phyloP scores from a whole-genome alignment of 2,329 filamentous ascomycete species.

The Cladosporium sp. region DNA sequence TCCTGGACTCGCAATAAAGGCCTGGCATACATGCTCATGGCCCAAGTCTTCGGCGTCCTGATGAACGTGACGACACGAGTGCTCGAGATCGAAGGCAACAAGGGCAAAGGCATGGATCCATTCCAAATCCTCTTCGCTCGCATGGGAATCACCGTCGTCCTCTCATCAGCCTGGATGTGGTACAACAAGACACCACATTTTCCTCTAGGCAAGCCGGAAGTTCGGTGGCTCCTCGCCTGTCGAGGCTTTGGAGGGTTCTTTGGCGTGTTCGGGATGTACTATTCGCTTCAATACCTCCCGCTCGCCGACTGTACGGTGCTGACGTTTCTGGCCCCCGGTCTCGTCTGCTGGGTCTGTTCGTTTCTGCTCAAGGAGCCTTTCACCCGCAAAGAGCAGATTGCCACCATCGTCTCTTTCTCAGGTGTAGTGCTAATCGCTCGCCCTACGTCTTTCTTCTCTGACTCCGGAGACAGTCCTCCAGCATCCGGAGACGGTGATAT shows the following conservation, averaged over 20 bases:
- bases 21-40: constrained; percentile 65
- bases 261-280: constrained; percentile 74
- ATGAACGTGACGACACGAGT: constrained; percentile 83
- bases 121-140: constrained; percentile 80
- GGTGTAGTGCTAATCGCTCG: constrained; percentile 82
- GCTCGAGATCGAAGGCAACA: constrained; percentile 63
- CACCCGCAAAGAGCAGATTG: constrained; percentile 71
- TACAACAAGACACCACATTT: constrained; percentile 62
- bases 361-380: constrained; percentile 73
- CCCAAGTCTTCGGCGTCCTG: constrained; percentile 75
- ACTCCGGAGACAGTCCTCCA: constrained; percentile 28
- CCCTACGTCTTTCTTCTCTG: constrained; percentile 56
- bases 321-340: constrained; percentile 76
- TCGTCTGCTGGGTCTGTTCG: constrained; percentile 77
- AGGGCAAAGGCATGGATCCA: constrained; percentile 70
- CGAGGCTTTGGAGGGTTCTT: constrained; percentile 70
- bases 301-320: constrained; percentile 86
- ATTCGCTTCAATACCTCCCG: constrained; percentile 71
- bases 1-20: constrained; percentile 68
- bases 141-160: constrained; percentile 68
- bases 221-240: constrained; percentile 63
- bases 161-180: constrained; percentile 71
- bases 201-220: constrained; percentile 63
- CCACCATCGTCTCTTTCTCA: constrained; percentile 67
- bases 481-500: constrained; percentile 32